A percentile compares a stretch with the other conserved stretches of the same genome.
Conservation (phyloP, 1,284 basidiomycete species). For the Apiotrichum brassicae region DNA sequence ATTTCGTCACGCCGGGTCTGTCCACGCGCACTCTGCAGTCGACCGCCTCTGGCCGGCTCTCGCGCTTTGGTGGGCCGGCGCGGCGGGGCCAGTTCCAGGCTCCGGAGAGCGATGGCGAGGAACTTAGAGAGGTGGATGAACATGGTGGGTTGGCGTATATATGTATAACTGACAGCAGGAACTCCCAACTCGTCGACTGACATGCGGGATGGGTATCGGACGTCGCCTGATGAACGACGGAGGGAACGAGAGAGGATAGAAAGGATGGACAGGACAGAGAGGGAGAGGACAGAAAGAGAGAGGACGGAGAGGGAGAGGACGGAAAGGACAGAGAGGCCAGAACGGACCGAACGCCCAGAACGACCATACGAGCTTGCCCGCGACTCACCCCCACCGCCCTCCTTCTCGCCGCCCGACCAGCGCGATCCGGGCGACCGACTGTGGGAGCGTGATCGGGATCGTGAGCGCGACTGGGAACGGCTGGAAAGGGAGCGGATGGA, state of each 20-base stretch:
- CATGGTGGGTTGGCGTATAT: constrained; percentile 6
- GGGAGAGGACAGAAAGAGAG: too few relatives aligned
- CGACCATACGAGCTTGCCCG: too few relatives aligned
- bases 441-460: neutral
- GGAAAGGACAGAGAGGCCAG: too few relatives aligned
- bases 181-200: too few relatives aligned
- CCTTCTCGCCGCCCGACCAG: neutral
- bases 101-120: constrained; percentile 16
- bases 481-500: neutral
- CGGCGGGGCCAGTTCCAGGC: constrained; percentile 24
- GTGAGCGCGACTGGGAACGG: neutral
- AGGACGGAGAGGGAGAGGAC: too few relatives aligned
- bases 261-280: too few relatives aligned
- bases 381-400: neutral
- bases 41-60: constrained; percentile 30
- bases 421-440: neutral
- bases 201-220: too few relatives aligned
- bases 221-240: too few relatives aligned
- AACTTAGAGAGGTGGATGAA: constrained; percentile 10
- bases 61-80: constrained; percentile 41
- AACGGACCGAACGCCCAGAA: too few relatives aligned
- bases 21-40: constrained; percentile 25
- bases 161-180: neutral
- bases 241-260: too few relatives aligned
- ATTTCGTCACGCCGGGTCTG: constrained; percentile 30